Conservation (phyloP, 495 filamentous ascomycete genomes). For the Trichoderma reesei region DNA sequence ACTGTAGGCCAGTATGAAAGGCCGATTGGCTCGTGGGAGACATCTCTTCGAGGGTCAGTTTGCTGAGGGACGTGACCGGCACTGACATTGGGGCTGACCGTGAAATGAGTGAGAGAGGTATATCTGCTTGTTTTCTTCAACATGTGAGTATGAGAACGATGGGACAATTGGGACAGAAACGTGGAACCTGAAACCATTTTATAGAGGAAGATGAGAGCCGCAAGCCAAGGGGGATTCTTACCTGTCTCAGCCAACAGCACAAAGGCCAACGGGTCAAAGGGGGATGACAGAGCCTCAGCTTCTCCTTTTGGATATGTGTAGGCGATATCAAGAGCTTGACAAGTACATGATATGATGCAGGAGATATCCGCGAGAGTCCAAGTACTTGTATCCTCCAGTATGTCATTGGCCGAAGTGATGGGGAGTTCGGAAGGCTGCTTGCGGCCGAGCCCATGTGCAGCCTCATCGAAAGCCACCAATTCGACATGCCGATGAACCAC, state of each 20-base stretch:
- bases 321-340: not conserved
- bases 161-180: not conserved
- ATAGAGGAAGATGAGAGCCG: not conserved
- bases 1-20: not conserved
- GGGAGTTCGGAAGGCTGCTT: not conserved
- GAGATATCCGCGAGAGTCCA: not conserved
- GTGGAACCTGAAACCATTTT: not conserved
- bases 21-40: slow-evolving; percentile 4
- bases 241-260: not conserved
- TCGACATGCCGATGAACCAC: not conserved
- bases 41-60: slow-evolving; percentile 14
- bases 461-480: not conserved
- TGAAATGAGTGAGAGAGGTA: not conserved
- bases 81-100: slow-evolving; percentile 4
- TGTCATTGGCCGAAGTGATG: not conserved
- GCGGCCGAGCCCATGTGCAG: not conserved
- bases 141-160: not conserved
- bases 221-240: not conserved
- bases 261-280: not conserved
- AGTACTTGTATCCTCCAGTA: not conserved
- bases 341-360: not conserved
- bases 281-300: not conserved
- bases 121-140: not conserved
- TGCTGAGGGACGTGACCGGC: slow-evolving; percentile 1
- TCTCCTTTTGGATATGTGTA: not conserved